Evolutionary conservation across 2,329 filamentous ascomycete species (phyloP), one percentile per base, ranked within the genome.

Genomic region (Hymenoscyphus linearis): DNA sequence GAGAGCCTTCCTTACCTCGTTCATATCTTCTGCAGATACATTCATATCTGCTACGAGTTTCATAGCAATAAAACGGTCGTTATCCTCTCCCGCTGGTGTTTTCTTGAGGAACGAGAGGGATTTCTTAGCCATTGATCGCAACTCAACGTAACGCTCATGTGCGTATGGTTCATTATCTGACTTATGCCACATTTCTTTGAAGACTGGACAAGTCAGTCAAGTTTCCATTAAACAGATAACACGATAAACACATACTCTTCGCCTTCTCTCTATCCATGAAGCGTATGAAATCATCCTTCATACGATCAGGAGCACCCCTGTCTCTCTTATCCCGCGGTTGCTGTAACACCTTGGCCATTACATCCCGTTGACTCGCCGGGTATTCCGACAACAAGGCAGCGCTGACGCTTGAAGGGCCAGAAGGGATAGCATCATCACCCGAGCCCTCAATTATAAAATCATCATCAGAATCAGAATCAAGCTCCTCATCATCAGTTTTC

Each of bases 101-200:
- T 44, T 44, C 16, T 4, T 44, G 5, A 44, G 40, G 14, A 44
- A 44, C 4, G 16, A 18, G 40, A 47, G 71, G 70, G 4, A 64
- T 60, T n/a, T 62, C 57, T 40, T 64, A 60, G 31, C 67, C 60
- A 64, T 68, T 6, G 65, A 69, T 6, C 73, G 67, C 22, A 74
- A 71, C 57, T 78, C 74, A 1, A 70, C 55, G 63, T 77, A 78
- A 57, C 70, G 73, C 52, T 72, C 68, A 27, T 73, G 72, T 0
- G 74, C 74, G 3, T 74, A 71, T 0, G 76, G 74, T 55, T 78
- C 75, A 1, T 79, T 65, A 53, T 81, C 78, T 4, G 73, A 77
- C 4, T 72, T 69, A 60, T 80, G 79, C 70, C 78, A 80, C 31
- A 72, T 70, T 54, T 78, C 70, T 57, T 80, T 77, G 68, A 79